Evolutionary conservation across 768 basidiomycete genomes (phyloP), one percentile per base, ranked within the genome.

Genomic region (Tephrocybe sp.): DNA sequence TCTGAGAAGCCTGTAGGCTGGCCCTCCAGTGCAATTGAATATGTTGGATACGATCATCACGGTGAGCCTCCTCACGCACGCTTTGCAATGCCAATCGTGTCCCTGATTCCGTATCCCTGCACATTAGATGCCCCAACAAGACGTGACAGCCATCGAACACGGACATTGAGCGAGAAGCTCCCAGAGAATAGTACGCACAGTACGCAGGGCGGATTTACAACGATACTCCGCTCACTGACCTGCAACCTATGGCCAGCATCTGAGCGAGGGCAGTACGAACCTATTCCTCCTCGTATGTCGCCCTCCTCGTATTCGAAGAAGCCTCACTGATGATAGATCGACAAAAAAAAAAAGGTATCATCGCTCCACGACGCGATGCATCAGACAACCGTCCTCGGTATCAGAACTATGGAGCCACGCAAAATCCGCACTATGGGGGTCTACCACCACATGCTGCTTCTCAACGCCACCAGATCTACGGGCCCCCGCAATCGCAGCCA

Each of bases 201-300:
- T 63, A 58, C 45, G 60, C 56, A 39, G 40, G 44, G 49, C n/a
- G 58, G 58, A 48, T 55, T 54, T 51, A 50, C 44, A 21, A 44
- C 32, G 40, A 44, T 57, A 26, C 53, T 60, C 41, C 56, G 58
- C 25, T 50, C 51, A 49, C 58, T 60, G 34, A 60, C 53, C 34
- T 60, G 58, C 53, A 47, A 57, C 48, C 40, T 60, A 37, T 60
- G 58, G 58, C 58, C 58, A 60, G 58, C 58, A 45, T 44, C 50
- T 55, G 47, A 38, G 33, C 50, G 28, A 52, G 42, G 37, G 42
- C 49, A 8, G 7, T 42, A 53, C 25, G 51, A 30, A 42, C 24
- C 45, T 2, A 41, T 47, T 18, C 24, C 49, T 5, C 17, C 41
- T 18, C 17, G 21, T 46, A 41, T 20, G 40, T 25, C n/a, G 2